Evolutionary conservation across 2,329 filamentous ascomycete genomes (phyloP), one percentile per base, ranked within the genome.

Genomic region (Fusarium neocosmosporiellum): DNA sequence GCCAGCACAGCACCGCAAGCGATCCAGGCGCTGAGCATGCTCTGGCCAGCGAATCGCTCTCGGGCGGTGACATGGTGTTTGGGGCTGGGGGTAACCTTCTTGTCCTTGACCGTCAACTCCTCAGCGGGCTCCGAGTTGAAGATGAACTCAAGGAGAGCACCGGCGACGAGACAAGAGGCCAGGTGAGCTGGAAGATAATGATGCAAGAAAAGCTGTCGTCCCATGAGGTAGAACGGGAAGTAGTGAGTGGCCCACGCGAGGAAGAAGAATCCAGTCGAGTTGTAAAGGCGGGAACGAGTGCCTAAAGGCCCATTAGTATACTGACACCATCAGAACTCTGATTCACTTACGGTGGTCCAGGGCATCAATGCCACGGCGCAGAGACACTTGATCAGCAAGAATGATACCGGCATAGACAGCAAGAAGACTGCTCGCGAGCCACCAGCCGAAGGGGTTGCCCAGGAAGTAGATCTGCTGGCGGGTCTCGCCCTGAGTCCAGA

Each of bases 251-350:
- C 95, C 96, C 96, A 99, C 64, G 95, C 94, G 65, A 99, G 90
- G 90, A 98, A 98, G 87, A 99, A 97, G 89, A 99, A 99, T 27
- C 96, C 96, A 1, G 96, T 98, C 63, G 95, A 98, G 88, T 98
- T 98, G 86, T 99, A 99, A 58, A 99, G 89, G 72, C 95, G 95
- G 27, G 94, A 95, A 74, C 96, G 95, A 33, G 96, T 95, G 74
- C 95, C 95, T 93, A 80, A 57, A 50, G 54, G 64, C 14, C 62
- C 54, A 79, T 86, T 79, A 85, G 80, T 63, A 37, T 46, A 33
- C 14, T 54, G 16, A 55, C 31, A 4, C 9, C 1, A 34, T 39
- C 46, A 7, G 16, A 3, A 7, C 14, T 3, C 20, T 31, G 18
- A 14, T 11, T 33, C 48, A 92, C 95, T 92, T 89, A 96, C 96